These are phyloP conservation scores for Ceratocystis cubensis DNA, from an alignment of 2,329 filamentous ascomycete species.

Conservation along the genomic window DNA sequence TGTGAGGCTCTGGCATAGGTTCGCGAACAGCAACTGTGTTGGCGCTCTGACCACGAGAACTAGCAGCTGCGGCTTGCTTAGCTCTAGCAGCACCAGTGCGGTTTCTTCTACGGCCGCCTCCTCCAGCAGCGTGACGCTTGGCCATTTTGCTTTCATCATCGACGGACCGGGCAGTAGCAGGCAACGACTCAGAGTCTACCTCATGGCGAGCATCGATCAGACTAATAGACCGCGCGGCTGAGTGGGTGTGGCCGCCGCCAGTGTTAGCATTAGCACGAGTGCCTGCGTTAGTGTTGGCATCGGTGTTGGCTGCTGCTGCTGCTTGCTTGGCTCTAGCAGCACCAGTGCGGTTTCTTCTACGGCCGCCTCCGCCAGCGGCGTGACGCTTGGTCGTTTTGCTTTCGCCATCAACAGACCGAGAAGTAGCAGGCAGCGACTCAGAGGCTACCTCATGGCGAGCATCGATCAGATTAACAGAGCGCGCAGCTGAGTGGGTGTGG, in stretches of 20 bases:
- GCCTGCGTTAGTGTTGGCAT: neutral
- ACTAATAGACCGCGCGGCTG: neutral
- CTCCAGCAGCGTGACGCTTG: neutral
- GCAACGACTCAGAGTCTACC: neutral
- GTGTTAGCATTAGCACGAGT: neutral
- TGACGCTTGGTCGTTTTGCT: slow-evolving; percentile 1
- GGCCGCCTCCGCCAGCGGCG: neutral
- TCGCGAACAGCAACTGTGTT: neutral
- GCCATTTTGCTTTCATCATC: neutral
- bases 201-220: neutral
- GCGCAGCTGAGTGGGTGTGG: neutral
- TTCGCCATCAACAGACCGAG: neutral
- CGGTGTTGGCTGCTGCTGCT: neutral
- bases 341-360: neutral
- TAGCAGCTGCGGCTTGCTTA: neutral
- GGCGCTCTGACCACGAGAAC: neutral
- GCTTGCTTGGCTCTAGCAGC: neutral
- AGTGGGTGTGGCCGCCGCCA: neutral
- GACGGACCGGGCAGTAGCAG: neutral
- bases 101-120: slow-evolving; percentile 11
- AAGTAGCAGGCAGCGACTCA: neutral
- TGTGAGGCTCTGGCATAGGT: neutral
- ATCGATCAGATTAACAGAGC: neutral
- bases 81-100: slow-evolving; percentile 1
- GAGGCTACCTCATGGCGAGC: neutral